Evolutionary conservation across 2,329 filamentous ascomycete species (phyloP), one percentile per base, ranked within the genome.

Genomic region (Fusarium pseudocircinatum): DNA sequence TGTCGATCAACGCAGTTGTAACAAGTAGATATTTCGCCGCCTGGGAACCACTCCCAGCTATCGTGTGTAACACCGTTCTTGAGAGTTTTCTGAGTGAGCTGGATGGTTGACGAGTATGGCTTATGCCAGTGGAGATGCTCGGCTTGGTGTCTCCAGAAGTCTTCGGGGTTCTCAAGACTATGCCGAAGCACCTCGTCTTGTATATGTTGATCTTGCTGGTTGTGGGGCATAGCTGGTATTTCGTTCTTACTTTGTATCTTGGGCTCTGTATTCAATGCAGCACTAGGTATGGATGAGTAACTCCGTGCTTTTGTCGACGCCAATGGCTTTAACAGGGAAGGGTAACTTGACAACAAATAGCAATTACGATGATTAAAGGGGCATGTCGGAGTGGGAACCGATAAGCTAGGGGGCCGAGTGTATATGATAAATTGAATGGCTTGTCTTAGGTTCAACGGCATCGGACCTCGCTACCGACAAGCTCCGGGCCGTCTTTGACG

Each of bases 1-100:
- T 98, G 95, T 20, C 95, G 88, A 82, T 97, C 95, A 20, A 98
- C 85, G 80, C 94, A 97, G 81, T 98, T 98, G 85, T 94, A 97
- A 75, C 93, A 94, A 0, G 94, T 97, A 43, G 93, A 96, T 75
- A 98, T 93, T 84, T 96, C 91, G 70, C 95, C 96, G 71, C 91
- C 94, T 0, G 93, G 90, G 76, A 97, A 98, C 96, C 96, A 98
- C 71, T 90, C 89, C 95, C 95, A 98, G 79, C 93, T 91, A 46
- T 90, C 87, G 79, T 97, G 91, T 22, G 85, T 84, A n/a, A 86
- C 83, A 63, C 91, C 91, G 72, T 84, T 88, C 60, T 85, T 82
- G 8, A 96, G 85, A 13, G 85, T 89, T 82, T 93, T 95, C 53
- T 87, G 89, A 26, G 86, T 87, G 43, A 84, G 85, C 7, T 84